Conservation (phyloP, 208 protist species). For the Leishmania martiniquensis region DNA sequence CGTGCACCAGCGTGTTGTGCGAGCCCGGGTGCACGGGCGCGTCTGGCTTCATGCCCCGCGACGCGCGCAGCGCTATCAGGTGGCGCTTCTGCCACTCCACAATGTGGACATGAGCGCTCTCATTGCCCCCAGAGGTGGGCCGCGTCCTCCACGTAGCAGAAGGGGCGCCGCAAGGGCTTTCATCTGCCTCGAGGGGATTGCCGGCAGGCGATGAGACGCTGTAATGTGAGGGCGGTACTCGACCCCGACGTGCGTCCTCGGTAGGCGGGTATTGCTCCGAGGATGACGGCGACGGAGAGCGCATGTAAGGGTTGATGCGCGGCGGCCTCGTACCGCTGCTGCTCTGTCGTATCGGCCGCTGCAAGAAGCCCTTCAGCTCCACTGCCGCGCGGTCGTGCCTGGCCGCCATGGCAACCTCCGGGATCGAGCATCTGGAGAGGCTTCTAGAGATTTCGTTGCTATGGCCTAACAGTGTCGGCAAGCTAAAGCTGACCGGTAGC, state of each 20-base stretch:
- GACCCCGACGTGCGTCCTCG: background rate
- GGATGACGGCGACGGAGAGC: background rate
- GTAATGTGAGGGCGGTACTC: background rate
- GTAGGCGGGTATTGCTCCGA: background rate
- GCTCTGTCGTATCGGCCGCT: background rate
- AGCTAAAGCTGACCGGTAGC: background rate
- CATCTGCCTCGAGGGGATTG: background rate
- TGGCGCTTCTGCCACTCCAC: slow-evolving; percentile 10
- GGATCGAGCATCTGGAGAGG: background rate
- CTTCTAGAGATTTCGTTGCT: background rate
- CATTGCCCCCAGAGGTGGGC: background rate
- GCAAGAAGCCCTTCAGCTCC: background rate
- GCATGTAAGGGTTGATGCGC: background rate
- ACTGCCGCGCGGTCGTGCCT: background rate
- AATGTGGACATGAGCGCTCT: background rate
- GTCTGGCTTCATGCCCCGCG: slow-evolving; percentile 7
- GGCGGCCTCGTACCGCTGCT: background rate
- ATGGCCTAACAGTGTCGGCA: background rate
- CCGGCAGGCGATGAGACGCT: background rate
- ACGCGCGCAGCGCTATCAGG: slow-evolving; percentile 4
- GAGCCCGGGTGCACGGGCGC: slow-evolving; percentile 3
- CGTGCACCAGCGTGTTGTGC: slow-evolving; percentile 11
- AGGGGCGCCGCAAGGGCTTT: background rate
- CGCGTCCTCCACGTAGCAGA: background rate
- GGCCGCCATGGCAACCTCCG: background rate